Base-by-base conservation (phyloP, 148 eudicot genomes). In the Salicornia ramosissima region DNA sequence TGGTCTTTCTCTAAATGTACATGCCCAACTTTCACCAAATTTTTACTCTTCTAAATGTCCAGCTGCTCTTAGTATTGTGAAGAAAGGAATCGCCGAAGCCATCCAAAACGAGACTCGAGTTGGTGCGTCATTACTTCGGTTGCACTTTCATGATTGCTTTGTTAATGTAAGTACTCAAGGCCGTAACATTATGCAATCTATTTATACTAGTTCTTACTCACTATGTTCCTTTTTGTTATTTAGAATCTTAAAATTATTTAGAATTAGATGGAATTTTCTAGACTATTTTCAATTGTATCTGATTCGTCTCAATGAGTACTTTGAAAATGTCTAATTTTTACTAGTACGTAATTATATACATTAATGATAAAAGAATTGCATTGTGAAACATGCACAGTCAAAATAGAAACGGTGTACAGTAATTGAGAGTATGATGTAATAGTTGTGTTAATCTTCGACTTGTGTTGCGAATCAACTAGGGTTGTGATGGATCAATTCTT, bases 131-230 rank as follows among this genome's bases (percentile, higher is more conserved):
- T 68, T 86, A 19, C 85, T 86, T 36, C 89, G 89, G 46, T 45
- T 86, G 30, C 86, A 81, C 62, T 86, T 86, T 74, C 89, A 86
- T 74, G 87, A 83, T 52, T 86, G 90, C 63, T 86, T 83, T 50
- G 90, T 86, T 25, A 80, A 86, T 58, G 87, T 86, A 73, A 75
- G 80, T 53, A 52, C 8, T 1, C 43, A 52, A 15, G 5, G 43
- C 19, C 36, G 1, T 1, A 29, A 43, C 13, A n/a, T 21, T 5
- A 43, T 10, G n/a, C 0, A 31, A 18, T 68, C 8, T n/a, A 31
- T 9, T 30, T 6, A n/a, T 18, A 14, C 12, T 24, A 21, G 21
- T 53, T 11, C 5, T 36, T 4, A 36, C 40, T n/a, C n/a, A n/a
- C n/a, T n/a, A n/a, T n/a, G n/a, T n/a, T n/a, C n/a, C n/a, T n/a